phyloP scores from a whole-genome alignment of 148 eudicot species.

The Rhododendron simsii region DNA sequence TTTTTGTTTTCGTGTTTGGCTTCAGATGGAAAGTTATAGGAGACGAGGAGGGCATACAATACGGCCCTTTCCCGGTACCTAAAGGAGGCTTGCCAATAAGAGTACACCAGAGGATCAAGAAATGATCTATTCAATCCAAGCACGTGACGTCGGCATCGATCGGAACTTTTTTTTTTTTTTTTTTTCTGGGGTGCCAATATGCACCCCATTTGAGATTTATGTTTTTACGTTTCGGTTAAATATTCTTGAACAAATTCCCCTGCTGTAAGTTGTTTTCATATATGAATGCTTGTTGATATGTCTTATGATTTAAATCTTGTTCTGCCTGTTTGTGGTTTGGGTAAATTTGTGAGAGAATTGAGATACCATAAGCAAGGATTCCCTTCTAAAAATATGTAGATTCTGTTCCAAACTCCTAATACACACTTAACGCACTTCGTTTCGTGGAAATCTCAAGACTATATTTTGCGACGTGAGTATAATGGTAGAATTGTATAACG shows the following conservation, averaged over 20 bases:
- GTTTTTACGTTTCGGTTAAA: neutral
- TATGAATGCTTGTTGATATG: neutral
- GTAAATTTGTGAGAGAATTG: neutral
- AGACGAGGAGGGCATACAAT: slow-evolving; percentile 55
- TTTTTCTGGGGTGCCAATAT: neutral
- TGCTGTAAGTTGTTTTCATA: neutral
- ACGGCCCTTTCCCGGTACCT: slow-evolving; percentile 73
- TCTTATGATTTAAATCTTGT: neutral
- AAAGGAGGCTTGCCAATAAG: slow-evolving; percentile 56
- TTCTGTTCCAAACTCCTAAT: too few species aligned
- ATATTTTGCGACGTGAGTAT: too few species aligned
- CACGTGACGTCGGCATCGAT: neutral
- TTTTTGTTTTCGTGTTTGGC: neutral
- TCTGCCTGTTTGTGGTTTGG: neutral
- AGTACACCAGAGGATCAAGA: slow-evolving; percentile 22
- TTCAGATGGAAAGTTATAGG: slow-evolving; percentile 60
- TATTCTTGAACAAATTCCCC: neutral
- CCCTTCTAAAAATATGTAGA: too few species aligned
- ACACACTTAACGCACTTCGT: too few species aligned
- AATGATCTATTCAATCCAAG: neutral
- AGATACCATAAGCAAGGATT: neutral
- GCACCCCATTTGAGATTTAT: neutral
- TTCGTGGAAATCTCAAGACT: too few species aligned
- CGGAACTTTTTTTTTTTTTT: neutral
- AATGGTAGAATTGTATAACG: too few species aligned